A percentile compares a stretch with the other conserved stretches of the same genome.
These are phyloP conservation scores for Aspergillus nidulans DNA, from an alignment of 495 filamentous ascomycete species.

Conservation along the genomic window DNA sequence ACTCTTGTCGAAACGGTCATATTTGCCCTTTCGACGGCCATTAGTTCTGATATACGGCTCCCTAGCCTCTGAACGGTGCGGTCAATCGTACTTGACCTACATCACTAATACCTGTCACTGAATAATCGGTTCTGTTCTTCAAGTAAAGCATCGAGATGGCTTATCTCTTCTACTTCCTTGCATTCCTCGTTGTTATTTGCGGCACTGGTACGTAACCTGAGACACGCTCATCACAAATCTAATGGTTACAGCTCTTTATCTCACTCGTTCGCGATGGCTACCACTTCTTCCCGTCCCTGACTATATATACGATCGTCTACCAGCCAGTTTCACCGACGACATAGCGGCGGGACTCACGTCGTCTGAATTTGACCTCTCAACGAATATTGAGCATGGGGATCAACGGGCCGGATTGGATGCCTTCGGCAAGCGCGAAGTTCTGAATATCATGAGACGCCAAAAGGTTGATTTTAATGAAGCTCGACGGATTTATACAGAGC, in stretches of 20 bases:
- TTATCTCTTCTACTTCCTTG: constrained; percentile 74
- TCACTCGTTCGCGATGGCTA: constrained; percentile 75
- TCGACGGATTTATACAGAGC: constrained; percentile 74
- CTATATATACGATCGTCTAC: constrained; percentile 68
- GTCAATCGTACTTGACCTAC: not conserved
- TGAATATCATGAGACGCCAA: constrained; percentile 79
- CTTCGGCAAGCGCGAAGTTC: constrained; percentile 70
- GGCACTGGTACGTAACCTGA: constrained; percentile 49
- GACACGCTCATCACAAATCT: not conserved
- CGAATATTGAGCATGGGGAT: constrained; percentile 76
- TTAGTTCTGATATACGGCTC: not conserved
- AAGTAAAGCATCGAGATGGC: constrained; percentile 45
- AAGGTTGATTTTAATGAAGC: constrained; percentile 86
- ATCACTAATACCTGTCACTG: not conserved
- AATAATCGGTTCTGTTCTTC: not conserved
- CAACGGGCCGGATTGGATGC: constrained; percentile 74
- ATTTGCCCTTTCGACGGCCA: not conserved
- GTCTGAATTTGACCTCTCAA: constrained; percentile 70
- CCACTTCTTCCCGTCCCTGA: constrained; percentile 55
- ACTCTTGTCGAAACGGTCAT: constrained; percentile 1
- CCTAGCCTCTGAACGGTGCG: not conserved
- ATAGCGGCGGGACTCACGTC: constrained; percentile 82
- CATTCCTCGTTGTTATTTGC: constrained; percentile 57
- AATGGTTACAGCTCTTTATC: constrained; percentile 57
- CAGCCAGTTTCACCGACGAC: constrained; percentile 69